Conservation (phyloP, 768 basidiomycete genomes). For the Termitomyces sp. region DNA sequence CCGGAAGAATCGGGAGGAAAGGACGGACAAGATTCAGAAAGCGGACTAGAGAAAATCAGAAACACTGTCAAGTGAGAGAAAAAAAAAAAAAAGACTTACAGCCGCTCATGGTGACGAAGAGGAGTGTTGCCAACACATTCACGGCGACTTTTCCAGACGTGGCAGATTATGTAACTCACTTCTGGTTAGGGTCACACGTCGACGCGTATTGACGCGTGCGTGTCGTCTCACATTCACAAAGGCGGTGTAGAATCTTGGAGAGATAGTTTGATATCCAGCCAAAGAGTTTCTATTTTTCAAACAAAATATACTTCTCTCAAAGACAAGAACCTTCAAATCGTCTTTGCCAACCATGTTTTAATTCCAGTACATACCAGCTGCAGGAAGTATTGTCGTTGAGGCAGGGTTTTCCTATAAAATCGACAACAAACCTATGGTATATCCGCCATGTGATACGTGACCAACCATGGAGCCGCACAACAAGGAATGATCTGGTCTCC, state of each 20-base stretch:
- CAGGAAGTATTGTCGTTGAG: too few species aligned
- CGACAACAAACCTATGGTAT: not conserved
- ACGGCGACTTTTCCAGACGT: constrained; percentile 33
- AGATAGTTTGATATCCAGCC: too few species aligned
- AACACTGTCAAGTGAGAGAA: not conserved
- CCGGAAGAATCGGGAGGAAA: constrained; percentile 93
- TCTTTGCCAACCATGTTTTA: too few species aligned
- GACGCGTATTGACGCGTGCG: not conserved
- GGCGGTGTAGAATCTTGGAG: too few species aligned
- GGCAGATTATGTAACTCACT: constrained; percentile 30
- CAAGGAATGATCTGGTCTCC: not conserved
- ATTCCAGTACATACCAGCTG: too few species aligned
- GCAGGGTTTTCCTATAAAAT: not conserved
- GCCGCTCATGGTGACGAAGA: constrained; percentile 63
- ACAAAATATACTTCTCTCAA: too few species aligned
- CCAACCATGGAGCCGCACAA: not conserved
- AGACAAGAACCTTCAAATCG: too few species aligned
- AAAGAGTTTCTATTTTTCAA: too few species aligned
- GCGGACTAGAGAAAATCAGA: constrained; percentile 56
- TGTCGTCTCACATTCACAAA: too few species aligned
- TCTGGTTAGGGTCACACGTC: constrained; percentile 12
- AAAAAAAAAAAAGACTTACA: constrained; percentile 44
- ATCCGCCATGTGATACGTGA: not conserved
- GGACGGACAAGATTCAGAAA: constrained; percentile 98
- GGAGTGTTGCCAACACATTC: constrained; percentile 11